Percentiles rank a stretch among this genome's conserved stretches.
These are phyloP conservation scores for Myxozyma lipomycoides DNA, from an alignment of 805 yeast species.

Conservation along the genomic window DNA sequence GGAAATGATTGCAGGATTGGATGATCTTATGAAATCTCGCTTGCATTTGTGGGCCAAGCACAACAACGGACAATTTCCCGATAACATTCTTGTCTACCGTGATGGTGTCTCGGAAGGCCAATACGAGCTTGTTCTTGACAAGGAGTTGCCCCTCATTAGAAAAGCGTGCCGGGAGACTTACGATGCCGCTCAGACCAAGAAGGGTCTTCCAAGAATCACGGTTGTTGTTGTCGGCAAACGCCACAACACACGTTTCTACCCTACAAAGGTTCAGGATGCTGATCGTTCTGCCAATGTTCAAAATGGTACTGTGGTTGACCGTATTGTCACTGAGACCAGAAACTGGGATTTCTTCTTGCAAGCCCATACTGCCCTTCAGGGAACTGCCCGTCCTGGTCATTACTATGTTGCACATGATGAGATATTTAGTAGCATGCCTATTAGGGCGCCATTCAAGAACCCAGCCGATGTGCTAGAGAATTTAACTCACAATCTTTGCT, in stretches of 20 bases:
- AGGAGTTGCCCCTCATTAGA: conserved; percentile 34
- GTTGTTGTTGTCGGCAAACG: conserved; percentile 33
- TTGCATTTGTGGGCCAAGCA: conserved; percentile 24
- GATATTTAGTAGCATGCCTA: conserved; percentile 23
- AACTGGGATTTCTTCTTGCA: conserved; percentile 37
- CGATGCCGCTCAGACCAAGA: neutral
- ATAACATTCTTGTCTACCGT: conserved; percentile 35
- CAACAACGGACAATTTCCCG: conserved; percentile 31
- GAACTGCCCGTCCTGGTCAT: conserved; percentile 39
- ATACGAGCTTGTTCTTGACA: conserved; percentile 34
- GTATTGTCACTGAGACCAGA: conserved; percentile 36
- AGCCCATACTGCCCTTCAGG: conserved; percentile 38
- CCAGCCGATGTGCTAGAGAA: conserved; percentile 31
- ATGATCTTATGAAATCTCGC: conserved; percentile 32
- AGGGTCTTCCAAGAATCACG: conserved; percentile 33
- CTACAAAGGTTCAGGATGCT: conserved; percentile 25
- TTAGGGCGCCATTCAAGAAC: conserved; percentile 24
- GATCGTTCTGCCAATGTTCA: conserved; percentile 31
- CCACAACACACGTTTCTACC: conserved; percentile 36
- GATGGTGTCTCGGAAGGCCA: conserved; percentile 40
- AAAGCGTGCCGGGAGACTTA: conserved; percentile 11
- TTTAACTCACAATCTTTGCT: conserved; percentile 36
- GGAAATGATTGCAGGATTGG: conserved; percentile 33
- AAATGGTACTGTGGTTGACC: conserved; percentile 38
- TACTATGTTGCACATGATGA: conserved; percentile 38